These are phyloP conservation scores for Plasmodium adleri DNA, from an alignment of 169 alveolate species.

Conservation along the genomic window DNA sequence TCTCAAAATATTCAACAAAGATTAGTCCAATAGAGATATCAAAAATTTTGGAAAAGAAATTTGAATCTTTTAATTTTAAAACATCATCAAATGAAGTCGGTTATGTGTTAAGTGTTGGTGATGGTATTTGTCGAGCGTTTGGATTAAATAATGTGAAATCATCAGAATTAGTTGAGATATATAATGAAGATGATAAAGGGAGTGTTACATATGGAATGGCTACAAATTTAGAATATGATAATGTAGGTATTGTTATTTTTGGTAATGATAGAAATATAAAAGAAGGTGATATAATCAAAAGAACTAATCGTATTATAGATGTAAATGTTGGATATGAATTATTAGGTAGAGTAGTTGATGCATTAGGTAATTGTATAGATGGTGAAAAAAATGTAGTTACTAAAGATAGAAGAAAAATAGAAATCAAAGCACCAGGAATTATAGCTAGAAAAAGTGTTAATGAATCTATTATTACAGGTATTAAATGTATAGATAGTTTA, in stretches of 20 bases:
- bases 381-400: conserved; percentile 94
- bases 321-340: conserved; percentile 97
- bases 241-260: conserved; percentile 97
- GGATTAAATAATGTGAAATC: conserved; percentile 96
- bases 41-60: conserved; percentile 85
- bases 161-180: conserved; percentile 97
- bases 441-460: conserved; percentile 97
- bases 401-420: conserved; percentile 93
- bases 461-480: conserved; percentile 98
- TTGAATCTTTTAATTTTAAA: conserved; percentile 87
- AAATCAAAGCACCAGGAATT: conserved; percentile 98
- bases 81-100: conserved; percentile 92
- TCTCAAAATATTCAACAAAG: conserved; percentile 80
- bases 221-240: conserved; percentile 96
- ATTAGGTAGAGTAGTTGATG: conserved; percentile 98
- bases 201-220: conserved; percentile 97
- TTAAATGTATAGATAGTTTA: conserved; percentile 97
- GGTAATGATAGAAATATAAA: conserved; percentile 97
- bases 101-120: conserved; percentile 96
- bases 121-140: conserved; percentile 97
- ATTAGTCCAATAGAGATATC: conserved; percentile 91
- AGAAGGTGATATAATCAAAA: conserved; percentile 95
- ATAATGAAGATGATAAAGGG: conserved; percentile 73
- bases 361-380: conserved; percentile 98
- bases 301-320: conserved; percentile 97